These are phyloP conservation scores for Tulasnella sp. DNA, from an alignment of 768 basidiomycete genomes.

Conservation along the genomic window DNA sequence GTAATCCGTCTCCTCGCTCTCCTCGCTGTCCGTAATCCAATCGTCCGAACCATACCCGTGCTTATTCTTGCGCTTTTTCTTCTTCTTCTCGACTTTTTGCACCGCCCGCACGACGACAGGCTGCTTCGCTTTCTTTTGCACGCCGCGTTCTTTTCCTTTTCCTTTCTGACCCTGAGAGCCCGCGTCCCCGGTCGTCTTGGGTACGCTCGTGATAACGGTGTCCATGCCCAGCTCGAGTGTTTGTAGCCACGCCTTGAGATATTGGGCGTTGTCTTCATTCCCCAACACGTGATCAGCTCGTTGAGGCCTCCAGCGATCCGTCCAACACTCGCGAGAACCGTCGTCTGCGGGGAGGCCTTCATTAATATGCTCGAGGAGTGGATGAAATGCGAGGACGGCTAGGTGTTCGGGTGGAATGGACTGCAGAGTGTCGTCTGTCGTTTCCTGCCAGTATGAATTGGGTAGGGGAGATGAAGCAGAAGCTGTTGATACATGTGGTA, in stretches of 20 bases:
- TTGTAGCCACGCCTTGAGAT: slow-evolving; percentile 65
- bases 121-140: slow-evolving; percentile 22
- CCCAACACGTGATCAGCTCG: slow-evolving; percentile 65
- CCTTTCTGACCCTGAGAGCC: background rate
- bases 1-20: slow-evolving; percentile 30
- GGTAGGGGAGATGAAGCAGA: too few species aligned
- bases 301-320: slow-evolving; percentile 61
- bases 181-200: background rate
- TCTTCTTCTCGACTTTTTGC: slow-evolving; percentile 3
- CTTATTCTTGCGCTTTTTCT: slow-evolving; percentile 13
- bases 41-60: slow-evolving; percentile 28
- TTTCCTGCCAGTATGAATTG: too few species aligned
- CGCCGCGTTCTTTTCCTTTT: slow-evolving; percentile 18
- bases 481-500: too few species aligned
- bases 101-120: slow-evolving; percentile 13
- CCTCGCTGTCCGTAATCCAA: slow-evolving; percentile 43
- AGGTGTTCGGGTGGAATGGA: background rate
- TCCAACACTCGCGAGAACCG: slow-evolving; percentile 42
- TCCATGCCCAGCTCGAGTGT: slow-evolving; percentile 52
- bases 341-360: background rate
- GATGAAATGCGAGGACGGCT: background rate
- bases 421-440: background rate
- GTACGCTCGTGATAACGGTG: slow-evolving; percentile 9
- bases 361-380: background rate
- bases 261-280: slow-evolving; percentile 55